Conservation (phyloP, 176 grass and related monocot genomes). For the Carex littledalei region DNA sequence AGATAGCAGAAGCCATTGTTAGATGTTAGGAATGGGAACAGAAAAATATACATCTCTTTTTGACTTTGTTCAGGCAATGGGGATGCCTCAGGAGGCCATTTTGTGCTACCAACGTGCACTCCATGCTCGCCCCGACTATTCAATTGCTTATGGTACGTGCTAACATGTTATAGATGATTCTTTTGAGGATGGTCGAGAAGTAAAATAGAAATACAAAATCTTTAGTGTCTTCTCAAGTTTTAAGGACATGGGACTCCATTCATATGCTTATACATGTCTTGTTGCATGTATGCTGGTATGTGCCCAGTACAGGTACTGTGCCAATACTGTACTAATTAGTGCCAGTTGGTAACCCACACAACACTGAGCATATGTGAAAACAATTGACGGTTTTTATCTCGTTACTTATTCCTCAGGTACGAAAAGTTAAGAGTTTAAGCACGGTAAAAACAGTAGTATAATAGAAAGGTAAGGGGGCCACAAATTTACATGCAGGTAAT, state of each 20-base stretch:
- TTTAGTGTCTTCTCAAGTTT: neutral
- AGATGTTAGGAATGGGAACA: neutral
- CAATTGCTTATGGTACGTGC: constrained; percentile 85
- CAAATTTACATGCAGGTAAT: constrained; percentile 76
- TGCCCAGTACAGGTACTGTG: neutral
- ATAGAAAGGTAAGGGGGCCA: constrained; percentile 44
- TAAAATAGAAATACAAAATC: neutral
- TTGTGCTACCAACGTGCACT: constrained; percentile 85
- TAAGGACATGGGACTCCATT: neutral
- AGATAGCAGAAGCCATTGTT: neutral
- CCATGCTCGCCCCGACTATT: constrained; percentile 72
- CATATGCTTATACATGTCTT: constrained; percentile 12
- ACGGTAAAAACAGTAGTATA: constrained; percentile 19
- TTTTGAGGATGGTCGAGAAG: neutral
- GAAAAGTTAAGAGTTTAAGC: constrained; percentile 18
- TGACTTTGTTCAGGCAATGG: constrained; percentile 60
- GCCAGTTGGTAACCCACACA: constrained; percentile 9
- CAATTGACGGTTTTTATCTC: constrained; percentile 28
- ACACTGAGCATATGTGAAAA: neutral
- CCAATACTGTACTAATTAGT: neutral
- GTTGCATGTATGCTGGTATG: neutral
- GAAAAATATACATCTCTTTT: constrained; percentile 25
- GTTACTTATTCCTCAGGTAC: constrained; percentile 26
- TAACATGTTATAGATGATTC: constrained; percentile 5
- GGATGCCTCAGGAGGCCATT: constrained; percentile 89